Evolutionary conservation across 2,329 filamentous ascomycete species (phyloP).

Genomic region (Bertia moriformis): DNA sequence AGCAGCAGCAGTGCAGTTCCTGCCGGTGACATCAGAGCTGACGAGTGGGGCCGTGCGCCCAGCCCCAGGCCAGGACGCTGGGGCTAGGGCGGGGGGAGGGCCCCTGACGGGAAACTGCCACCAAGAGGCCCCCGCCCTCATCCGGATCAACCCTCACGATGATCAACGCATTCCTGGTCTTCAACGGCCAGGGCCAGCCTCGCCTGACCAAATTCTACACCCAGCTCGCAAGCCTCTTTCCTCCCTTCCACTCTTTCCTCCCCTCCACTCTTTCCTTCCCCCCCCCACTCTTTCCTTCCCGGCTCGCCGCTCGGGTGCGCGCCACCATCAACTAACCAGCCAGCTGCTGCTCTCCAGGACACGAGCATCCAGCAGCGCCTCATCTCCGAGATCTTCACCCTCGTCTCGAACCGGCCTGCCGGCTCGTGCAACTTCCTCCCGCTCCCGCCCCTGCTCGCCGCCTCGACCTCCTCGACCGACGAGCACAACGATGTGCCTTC

Average conservation of each 20-base stretch:
- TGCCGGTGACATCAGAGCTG: too few species aligned
- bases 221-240: constrained; percentile 52
- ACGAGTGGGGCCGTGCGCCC: too few species aligned
- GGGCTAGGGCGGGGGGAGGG: too few species aligned
- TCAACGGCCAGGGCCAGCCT: constrained; percentile 95
- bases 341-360: constrained; percentile 43
- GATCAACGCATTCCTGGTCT: constrained; percentile 98
- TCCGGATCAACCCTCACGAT: constrained; percentile 36
- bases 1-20: too few species aligned
- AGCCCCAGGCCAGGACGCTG: too few species aligned
- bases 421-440: constrained; percentile 96
- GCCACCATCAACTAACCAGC: not conserved
- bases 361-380: constrained; percentile 93
- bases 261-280: constrained; percentile 1
- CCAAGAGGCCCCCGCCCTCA: too few species aligned
- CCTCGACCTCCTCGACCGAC: constrained; percentile 40
- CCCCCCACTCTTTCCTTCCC: not conserved
- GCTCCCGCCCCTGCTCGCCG: constrained; percentile 49
- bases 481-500: constrained; percentile 77
- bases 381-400: constrained; percentile 91
- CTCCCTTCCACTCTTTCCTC: not conserved
- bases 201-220: constrained; percentile 98
- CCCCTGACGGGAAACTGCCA: too few species aligned
- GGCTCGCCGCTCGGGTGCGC: not conserved
- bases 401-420: constrained; percentile 77